These are phyloP conservation scores for Colletotrichum gloeosporioides DNA, from an alignment of 2,329 filamentous ascomycete genomes.

Conservation along the genomic window DNA sequence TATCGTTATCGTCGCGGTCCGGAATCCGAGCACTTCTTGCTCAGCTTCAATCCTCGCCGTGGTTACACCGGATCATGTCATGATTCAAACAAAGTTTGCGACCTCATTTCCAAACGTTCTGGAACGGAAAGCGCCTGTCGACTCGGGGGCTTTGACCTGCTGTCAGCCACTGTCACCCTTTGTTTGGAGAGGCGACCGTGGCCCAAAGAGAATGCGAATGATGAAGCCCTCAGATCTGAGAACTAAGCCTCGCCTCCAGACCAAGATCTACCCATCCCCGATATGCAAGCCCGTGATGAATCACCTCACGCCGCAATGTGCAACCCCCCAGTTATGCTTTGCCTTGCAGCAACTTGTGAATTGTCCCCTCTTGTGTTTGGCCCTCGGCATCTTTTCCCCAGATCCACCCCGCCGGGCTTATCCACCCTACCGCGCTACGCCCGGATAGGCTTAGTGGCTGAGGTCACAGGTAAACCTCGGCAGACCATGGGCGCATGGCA, in stretches of 20 bases:
- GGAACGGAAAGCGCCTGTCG: background rate
- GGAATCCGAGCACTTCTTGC: background rate
- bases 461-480: constrained; percentile 25
- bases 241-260: background rate
- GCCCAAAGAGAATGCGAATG: background rate
- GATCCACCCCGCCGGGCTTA: constrained; percentile 14
- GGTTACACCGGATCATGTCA: constrained; percentile 6
- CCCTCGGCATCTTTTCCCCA: constrained; percentile 25
- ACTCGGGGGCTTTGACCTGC: constrained; percentile 4
- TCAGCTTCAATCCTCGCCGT: background rate
- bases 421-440: background rate
- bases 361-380: background rate
- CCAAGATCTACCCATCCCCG: background rate
- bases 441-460: background rate
- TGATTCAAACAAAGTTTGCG: constrained; percentile 13
- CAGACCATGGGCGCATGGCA: constrained; percentile 19
- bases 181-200: background rate
- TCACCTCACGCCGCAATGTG: background rate
- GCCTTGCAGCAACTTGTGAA: background rate
- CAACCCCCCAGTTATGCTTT: background rate
- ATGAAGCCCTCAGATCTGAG: background rate
- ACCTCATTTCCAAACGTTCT: background rate
- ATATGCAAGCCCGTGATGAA: background rate
- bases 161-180: background rate
- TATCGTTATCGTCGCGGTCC: background rate